These are phyloP conservation scores for Cicer yamashitae DNA, from an alignment of 306 rosid species.

Conservation along the genomic window DNA sequence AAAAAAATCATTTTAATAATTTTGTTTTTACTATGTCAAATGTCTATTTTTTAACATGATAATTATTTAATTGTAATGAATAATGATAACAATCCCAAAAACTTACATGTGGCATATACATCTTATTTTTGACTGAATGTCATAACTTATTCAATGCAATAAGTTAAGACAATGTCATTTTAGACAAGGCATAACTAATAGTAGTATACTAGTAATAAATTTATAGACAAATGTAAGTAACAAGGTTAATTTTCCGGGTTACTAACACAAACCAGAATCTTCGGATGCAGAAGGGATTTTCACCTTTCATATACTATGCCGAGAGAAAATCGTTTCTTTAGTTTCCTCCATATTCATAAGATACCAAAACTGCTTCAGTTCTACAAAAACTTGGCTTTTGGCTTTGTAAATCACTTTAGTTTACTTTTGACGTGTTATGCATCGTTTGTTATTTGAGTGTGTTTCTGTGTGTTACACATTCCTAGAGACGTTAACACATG, in stretches of 20 bases:
- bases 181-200: too few species aligned
- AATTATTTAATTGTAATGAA: too few species aligned
- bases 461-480: not conserved
- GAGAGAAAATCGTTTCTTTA: not conserved
- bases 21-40: not conserved
- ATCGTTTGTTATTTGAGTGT: constrained; percentile 3
- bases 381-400: not conserved
- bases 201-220: too few species aligned
- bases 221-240: too few species aligned
- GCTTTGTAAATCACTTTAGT: not conserved
- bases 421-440: constrained; percentile 2
- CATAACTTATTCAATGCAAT: too few species aligned
- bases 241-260: not conserved
- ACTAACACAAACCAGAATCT: not conserved
- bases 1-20: not conserved
- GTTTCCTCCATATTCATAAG: too few species aligned
- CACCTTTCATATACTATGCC: not conserved
- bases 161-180: too few species aligned
- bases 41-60: not conserved
- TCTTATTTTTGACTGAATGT: too few species aligned
- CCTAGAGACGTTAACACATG: not conserved
- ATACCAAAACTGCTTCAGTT: too few species aligned
- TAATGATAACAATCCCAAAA: too few species aligned
- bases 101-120: too few species aligned
- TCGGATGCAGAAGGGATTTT: not conserved